Conservation (phyloP, 2,329 filamentous ascomycete genomes). For the Aspergillus oerlinghausenensis region DNA sequence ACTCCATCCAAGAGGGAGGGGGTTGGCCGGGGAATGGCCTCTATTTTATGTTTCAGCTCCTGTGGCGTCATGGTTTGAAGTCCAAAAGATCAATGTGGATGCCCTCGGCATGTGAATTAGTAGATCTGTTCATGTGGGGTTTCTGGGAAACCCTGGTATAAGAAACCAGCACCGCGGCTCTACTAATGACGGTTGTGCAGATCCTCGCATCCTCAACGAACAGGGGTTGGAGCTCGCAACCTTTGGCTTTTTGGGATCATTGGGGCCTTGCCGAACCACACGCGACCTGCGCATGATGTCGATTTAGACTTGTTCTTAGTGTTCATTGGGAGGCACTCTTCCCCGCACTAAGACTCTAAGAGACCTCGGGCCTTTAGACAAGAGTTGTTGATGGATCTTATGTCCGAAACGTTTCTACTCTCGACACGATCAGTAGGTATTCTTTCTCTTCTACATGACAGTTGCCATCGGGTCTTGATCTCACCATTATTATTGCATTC, state of each 20-base stretch:
- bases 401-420: background rate
- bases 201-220: background rate
- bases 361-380: background rate
- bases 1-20: background rate
- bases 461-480: background rate
- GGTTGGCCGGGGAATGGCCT: background rate
- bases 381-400: background rate
- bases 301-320: background rate
- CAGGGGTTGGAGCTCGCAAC: background rate
- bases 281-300: background rate
- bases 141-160: background rate
- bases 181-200: background rate
- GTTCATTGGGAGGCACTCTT: background rate
- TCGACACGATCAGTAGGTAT: background rate
- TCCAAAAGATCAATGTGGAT: background rate
- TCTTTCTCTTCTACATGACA: background rate
- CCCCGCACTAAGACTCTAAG: background rate
- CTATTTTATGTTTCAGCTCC: background rate
- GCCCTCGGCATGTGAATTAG: background rate
- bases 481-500: background rate
- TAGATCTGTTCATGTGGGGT: background rate
- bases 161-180: background rate
- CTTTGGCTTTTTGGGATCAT: background rate
- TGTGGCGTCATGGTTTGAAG: background rate
- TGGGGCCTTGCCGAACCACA: background rate